These are phyloP conservation scores for Leccinum ochraceum DNA, from an alignment of 768 basidiomycete genomes.

Conservation along the genomic window DNA sequence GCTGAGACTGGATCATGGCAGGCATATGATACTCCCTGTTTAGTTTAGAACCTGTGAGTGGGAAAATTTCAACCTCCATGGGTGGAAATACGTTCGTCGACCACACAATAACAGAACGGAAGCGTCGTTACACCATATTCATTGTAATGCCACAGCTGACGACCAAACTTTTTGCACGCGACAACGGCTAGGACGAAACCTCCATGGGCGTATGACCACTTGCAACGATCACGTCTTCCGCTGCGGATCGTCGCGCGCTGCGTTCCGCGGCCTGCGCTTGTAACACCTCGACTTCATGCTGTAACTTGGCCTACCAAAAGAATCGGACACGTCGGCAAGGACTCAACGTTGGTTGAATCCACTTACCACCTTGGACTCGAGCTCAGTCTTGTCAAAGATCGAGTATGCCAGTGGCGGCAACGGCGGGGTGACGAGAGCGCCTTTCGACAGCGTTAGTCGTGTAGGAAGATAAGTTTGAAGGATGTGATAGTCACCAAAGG, in stretches of 20 bases:
- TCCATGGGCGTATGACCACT: slow-evolving; percentile 35
- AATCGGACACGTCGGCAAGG: not conserved
- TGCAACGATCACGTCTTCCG: slow-evolving; percentile 31
- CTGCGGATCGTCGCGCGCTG: slow-evolving; percentile 33
- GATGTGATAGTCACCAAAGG: slow-evolving; percentile 44
- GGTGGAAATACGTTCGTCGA: not conserved
- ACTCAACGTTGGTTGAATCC: not conserved
- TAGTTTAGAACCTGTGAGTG: not conserved
- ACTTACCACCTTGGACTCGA: slow-evolving; percentile 59
- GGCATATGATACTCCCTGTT: not conserved
- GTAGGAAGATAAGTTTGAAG: too few species aligned
- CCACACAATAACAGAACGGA: not conserved
- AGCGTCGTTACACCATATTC: not conserved
- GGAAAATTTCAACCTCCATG: not conserved
- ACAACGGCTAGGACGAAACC: slow-evolving; percentile 16
- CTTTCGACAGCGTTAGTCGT: slow-evolving; percentile 28
- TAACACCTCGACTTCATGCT: slow-evolving; percentile 58
- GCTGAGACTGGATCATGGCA: too few species aligned
- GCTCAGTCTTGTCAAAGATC: slow-evolving; percentile 56
- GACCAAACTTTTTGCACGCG: not conserved
- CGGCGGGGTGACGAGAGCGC: slow-evolving; percentile 43
- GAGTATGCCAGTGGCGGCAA: slow-evolving; percentile 54
- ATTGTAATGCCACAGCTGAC: not conserved
- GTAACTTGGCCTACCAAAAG: slow-evolving; percentile 50
- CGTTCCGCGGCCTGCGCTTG: slow-evolving; percentile 51